Evolutionary conservation across 495 filamentous ascomycete species (phyloP).

Genomic region (Aspergillus campestris): DNA sequence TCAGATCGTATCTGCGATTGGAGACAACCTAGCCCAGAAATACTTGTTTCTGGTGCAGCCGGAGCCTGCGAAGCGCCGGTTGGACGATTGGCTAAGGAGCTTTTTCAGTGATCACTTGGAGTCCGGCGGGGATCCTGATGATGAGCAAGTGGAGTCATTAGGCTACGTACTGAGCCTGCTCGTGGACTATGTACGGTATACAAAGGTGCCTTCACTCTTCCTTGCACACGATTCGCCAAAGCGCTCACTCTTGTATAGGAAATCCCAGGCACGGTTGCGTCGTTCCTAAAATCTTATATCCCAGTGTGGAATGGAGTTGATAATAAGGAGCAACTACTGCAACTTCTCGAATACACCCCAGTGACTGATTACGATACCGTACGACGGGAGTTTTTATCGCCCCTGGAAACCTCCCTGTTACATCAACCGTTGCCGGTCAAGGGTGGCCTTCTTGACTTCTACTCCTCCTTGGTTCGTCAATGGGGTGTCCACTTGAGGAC

Average conservation of each 20-base stretch:
- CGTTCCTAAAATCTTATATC: conserved; percentile 56
- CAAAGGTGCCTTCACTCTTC: conserved; percentile 45
- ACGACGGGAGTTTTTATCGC: conserved; percentile 36
- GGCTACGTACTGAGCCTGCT: conserved; percentile 47
- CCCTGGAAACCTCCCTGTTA: conserved; percentile 52
- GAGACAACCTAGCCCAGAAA: conserved; percentile 71
- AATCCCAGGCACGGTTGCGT: conserved; percentile 50
- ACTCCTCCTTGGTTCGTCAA: conserved; percentile 57
- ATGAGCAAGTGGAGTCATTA: conserved; percentile 38
- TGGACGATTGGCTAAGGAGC: conserved; percentile 58
- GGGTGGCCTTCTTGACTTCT: conserved; percentile 55
- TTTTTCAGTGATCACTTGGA: conserved; percentile 53
- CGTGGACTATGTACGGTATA: conserved; percentile 50
- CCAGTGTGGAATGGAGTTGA: conserved; percentile 59
- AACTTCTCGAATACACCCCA: conserved; percentile 55
- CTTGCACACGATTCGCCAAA: background rate
- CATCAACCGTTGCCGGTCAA: conserved; percentile 41
- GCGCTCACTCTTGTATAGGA: conserved; percentile 35
- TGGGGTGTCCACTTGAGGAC: conserved; percentile 49
- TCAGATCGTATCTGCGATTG: conserved; percentile 68
- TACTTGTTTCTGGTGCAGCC: conserved; percentile 58
- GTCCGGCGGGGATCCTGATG: conserved; percentile 39
- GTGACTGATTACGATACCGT: conserved; percentile 50
- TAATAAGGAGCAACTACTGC: conserved; percentile 52
- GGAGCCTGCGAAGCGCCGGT: conserved; percentile 43